phyloP scores from a whole-genome alignment of 257 asterid genomes.

The Henckelia pumila region DNA sequence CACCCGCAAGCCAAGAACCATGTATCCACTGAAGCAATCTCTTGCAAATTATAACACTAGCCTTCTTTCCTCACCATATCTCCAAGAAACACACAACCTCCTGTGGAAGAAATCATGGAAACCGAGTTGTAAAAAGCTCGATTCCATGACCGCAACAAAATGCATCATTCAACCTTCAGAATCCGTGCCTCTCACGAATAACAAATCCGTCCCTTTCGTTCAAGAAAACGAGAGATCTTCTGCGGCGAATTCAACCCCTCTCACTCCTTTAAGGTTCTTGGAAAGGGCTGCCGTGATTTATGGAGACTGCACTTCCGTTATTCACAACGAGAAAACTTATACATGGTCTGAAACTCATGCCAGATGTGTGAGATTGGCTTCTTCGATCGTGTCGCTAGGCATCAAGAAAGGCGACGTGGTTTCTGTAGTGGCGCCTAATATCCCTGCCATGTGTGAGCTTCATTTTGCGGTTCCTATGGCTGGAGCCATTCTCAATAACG shows the following conservation, averaged over 20 bases:
- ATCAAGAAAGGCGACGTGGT: slow-evolving; percentile 43
- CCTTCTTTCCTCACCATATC: slow-evolving; percentile 6
- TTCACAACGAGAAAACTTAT: slow-evolving; percentile 32
- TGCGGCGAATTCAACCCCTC: slow-evolving; percentile 37
- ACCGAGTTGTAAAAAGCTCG: background rate
- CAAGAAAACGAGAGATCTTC: slow-evolving; percentile 8
- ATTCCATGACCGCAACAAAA: background rate
- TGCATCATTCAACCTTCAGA: slow-evolving; percentile 2
- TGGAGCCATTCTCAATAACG: slow-evolving; percentile 45
- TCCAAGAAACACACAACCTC: slow-evolving; percentile 6
- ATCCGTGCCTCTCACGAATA: slow-evolving; percentile 17
- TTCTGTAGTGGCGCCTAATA: slow-evolving; percentile 56
- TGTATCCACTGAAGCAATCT: slow-evolving; percentile 24
- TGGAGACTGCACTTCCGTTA: slow-evolving; percentile 39
- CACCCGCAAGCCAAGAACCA: slow-evolving; percentile 1
- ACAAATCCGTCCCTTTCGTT: background rate
- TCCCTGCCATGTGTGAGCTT: slow-evolving; percentile 68
- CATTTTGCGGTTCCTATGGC: slow-evolving; percentile 71
- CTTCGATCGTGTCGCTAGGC: slow-evolving; percentile 43
- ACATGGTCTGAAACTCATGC: slow-evolving; percentile 51
- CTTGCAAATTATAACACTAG: slow-evolving; percentile 5
- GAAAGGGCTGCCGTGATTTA: slow-evolving; percentile 48
- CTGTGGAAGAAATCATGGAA: slow-evolving; percentile 12
- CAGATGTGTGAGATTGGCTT: slow-evolving; percentile 48
- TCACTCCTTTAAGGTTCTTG: slow-evolving; percentile 39